Evolutionary conservation across 768 basidiomycete genomes (phyloP).

Genomic region (Rubroboletus pulcherrimus): DNA sequence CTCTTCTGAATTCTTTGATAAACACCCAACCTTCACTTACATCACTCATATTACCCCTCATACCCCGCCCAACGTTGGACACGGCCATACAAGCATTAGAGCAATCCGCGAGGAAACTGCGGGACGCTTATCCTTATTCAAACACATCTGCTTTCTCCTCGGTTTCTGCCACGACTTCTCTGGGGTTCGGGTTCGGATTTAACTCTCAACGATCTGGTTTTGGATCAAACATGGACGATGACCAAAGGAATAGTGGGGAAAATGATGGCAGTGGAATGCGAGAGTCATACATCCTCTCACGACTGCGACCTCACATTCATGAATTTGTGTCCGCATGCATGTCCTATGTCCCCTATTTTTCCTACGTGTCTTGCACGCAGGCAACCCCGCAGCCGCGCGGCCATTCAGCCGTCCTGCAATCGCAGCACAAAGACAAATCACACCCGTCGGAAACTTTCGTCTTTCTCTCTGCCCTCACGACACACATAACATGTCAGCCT

Average conservation of each 20-base stretch:
- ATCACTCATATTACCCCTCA: conserved; percentile 65
- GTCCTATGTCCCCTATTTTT: conserved; percentile 85
- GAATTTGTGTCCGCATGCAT: conserved; percentile 76
- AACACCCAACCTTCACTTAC: conserved; percentile 68
- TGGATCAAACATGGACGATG: conserved; percentile 30
- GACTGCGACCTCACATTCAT: conserved; percentile 68
- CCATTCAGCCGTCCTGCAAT: conserved; percentile 43
- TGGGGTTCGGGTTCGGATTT: conserved; percentile 29
- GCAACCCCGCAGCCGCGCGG: conserved; percentile 30
- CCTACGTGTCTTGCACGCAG: conserved; percentile 42
- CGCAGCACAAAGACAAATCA: conserved; percentile 58
- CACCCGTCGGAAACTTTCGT: conserved; percentile 73
- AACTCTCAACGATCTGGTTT: conserved; percentile 27
- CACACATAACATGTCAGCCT: conserved; percentile 66
- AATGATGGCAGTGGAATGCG: conserved; percentile 62
- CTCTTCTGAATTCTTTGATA: conserved; percentile 66
- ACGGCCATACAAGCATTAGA: conserved; percentile 66
- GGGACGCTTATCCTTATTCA: conserved; percentile 83
- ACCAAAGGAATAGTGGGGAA: conserved; percentile 17
- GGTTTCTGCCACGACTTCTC: conserved; percentile 33
- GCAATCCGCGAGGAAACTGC: conserved; percentile 66
- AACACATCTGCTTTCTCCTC: conserved; percentile 36
- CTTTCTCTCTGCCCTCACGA: conserved; percentile 65
- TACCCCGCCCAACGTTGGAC: conserved; percentile 81
- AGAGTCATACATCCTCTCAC: conserved; percentile 72